phyloP scores from a whole-genome alignment of 257 asterid species.

The Nemophila menziesii region DNA sequence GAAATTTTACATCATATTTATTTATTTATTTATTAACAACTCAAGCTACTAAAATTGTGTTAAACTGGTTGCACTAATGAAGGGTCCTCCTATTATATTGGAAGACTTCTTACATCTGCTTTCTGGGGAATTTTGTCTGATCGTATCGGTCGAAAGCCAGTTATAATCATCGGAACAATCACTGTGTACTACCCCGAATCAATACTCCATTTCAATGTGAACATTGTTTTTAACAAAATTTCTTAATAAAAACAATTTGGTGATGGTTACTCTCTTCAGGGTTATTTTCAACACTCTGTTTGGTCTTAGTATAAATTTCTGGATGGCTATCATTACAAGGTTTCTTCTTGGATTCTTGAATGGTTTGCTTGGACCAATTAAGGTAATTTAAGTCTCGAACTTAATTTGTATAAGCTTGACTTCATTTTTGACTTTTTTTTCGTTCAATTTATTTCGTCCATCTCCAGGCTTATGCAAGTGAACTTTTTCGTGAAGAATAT shows the following conservation, averaged over 20 bases:
- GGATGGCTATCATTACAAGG: constrained; percentile 79
- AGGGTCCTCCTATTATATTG: constrained; percentile 56
- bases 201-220: constrained; percentile 1
- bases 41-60: background rate
- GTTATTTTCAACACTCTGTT: constrained; percentile 54
- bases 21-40: background rate
- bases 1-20: background rate
- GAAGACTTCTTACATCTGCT: constrained; percentile 57
- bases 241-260: background rate
- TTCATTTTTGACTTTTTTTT: background rate
- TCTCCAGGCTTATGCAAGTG: constrained; percentile 69
- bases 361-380: constrained; percentile 78
- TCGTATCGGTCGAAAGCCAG: constrained; percentile 71
- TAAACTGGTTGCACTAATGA: constrained; percentile 6
- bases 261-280: constrained; percentile 34
- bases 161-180: constrained; percentile 45
- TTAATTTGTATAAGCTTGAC: too few relatives aligned
- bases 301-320: constrained; percentile 62
- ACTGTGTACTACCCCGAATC: constrained; percentile 18
- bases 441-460: constrained; percentile 2
- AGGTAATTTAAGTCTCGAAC: too few relatives aligned
- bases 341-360: too few relatives aligned
- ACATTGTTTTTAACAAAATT: background rate
- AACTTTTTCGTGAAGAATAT: constrained; percentile 62
- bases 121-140: constrained; percentile 58